These are phyloP conservation scores for Diospyros lotus DNA, from an alignment of 148 eudicot genomes.

Conservation along the genomic window DNA sequence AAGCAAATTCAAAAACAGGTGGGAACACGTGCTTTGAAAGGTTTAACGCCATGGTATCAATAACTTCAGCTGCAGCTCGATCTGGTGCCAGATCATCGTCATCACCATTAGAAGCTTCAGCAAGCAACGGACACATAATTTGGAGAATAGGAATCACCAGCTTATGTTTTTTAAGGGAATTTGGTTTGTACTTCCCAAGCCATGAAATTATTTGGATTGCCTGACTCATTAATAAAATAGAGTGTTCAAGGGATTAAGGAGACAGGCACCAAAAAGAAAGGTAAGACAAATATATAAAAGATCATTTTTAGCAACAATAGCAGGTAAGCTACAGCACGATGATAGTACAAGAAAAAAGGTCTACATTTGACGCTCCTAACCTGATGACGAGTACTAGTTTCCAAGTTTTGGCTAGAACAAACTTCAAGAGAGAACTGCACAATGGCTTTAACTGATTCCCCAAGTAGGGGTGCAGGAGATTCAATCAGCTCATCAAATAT, in stretches of 20 bases:
- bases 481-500: constrained; percentile 98
- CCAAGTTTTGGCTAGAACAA: constrained; percentile 73
- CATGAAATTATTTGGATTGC: constrained; percentile 95
- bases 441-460: constrained; percentile 90
- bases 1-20: constrained; percentile 82
- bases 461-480: constrained; percentile 97
- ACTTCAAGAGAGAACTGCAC: constrained; percentile 98
- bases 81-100: constrained; percentile 95
- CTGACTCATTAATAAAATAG: constrained; percentile 28
- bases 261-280: background rate
- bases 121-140: constrained; percentile 83
- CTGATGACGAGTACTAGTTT: constrained; percentile 89
- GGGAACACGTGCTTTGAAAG: constrained; percentile 76
- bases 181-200: constrained; percentile 88
- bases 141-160: constrained; percentile 76
- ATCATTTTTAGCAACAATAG: constrained; percentile 7
- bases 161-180: constrained; percentile 90
- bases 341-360: background rate
- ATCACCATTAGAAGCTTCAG: constrained; percentile 65
- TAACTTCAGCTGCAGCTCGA: constrained; percentile 96
- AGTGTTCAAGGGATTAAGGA: background rate
- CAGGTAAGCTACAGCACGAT: background rate
- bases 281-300: background rate
- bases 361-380: constrained; percentile 27
- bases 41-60: constrained; percentile 90